Base-by-base conservation (phyloP, 129 eudicot species). In the Pittosporum tobira region DNA sequence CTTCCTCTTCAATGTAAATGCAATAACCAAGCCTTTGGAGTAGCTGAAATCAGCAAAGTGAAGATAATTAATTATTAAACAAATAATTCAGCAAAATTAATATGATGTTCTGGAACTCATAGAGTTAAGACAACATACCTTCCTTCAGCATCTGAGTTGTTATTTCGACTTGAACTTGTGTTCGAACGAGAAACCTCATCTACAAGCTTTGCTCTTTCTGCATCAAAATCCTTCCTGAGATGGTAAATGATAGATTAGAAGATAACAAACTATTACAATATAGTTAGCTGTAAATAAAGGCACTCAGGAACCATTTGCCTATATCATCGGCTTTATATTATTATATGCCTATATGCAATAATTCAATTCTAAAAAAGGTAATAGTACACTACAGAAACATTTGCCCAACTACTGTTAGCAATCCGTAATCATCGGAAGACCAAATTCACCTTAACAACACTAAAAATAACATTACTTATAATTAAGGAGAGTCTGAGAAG, bases 151-250 rank as follows among this genome's bases (percentile, higher is more conserved):
- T 59, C 76, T 16, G 90, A 30, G 64, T 54, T 64, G 30, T 70
- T 79, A 66, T 83, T 83, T 60, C 69, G 64, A 61, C 75, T 64
- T 20, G 72, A 26, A 52, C 72, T 51, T 23, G 0, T 47, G 22
- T 61, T 70, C 5, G 73, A 63, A 6, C 77, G 84, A 57, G 71
- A 54, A 42, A 25, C 74, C 21, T 71, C 81, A 63, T 83, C 94
- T 34, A 68, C 83, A 49, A 70, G 71, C 67, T 72, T 74, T 29
- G 79, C 83, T 74, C 98, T 84, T 72, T 78, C 87, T 46, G 63
- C 87, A 60, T 91, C 94, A 64, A 78, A 90, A 36, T 86, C 90
- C 71, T 91, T 91, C 87, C 98, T 88, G 76, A 29, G 59, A 47
- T 34, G 24, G 31, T 20, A 34, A 48, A 63, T 51, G 2, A 23